Conservation (phyloP, 805 yeast species). For the Candida silvatica region DNA sequence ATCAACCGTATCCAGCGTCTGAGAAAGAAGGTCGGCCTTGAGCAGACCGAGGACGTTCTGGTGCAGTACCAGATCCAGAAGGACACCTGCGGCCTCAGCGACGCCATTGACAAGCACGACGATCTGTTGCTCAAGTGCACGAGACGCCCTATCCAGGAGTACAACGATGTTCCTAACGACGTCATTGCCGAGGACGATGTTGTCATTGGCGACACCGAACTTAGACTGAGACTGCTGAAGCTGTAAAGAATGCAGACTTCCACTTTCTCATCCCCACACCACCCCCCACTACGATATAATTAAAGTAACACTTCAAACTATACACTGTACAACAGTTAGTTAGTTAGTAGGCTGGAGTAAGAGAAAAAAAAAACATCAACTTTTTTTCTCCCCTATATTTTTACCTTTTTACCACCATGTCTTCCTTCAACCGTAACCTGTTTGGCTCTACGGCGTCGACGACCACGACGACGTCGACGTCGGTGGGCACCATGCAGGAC, state of each 20-base stretch:
- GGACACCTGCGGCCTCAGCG: conserved; percentile 58
- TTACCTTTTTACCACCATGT: no score
- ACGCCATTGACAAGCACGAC: conserved; percentile 53
- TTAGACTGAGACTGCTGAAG: conserved; percentile 70
- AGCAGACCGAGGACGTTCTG: conserved; percentile 88
- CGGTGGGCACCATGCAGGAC: conserved; percentile 45
- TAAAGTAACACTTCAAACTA: neutral
- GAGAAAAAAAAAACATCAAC: no score
- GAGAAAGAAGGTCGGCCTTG: conserved; percentile 92
- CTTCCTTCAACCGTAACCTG: neutral
- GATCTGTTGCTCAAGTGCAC: conserved; percentile 72
- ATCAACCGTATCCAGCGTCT: conserved; percentile 95
- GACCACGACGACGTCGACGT: conserved; percentile 17
- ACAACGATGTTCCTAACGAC: conserved; percentile 29
- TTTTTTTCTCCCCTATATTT: no score
- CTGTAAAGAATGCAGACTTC: conserved; percentile 28
- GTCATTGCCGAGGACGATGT: conserved; percentile 87
- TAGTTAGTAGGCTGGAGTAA: no score
- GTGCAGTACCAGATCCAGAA: conserved; percentile 73
- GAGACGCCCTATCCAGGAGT: conserved; percentile 48
- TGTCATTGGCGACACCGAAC: conserved; percentile 66
- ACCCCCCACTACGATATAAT: conserved; percentile 1
- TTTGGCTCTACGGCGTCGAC: neutral
- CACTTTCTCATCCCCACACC: neutral
- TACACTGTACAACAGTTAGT: neutral